Evolutionary conservation across 1,139 yeast species (phyloP).

Genomic region (Saccharomycopsis phalli): DNA sequence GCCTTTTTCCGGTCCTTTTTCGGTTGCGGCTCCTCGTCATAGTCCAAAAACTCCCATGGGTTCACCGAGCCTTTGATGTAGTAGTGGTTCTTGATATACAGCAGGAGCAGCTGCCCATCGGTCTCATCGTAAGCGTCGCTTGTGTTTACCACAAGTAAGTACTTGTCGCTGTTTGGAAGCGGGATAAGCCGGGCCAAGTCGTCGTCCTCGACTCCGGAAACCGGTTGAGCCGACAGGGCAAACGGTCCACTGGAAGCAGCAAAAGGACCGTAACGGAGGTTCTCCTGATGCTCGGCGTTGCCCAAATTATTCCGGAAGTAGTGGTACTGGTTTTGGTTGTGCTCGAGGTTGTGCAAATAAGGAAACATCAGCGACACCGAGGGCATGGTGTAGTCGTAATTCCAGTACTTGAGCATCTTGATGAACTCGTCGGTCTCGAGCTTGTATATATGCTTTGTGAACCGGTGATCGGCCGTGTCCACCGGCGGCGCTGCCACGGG

Average conservation of each 20-base stretch:
- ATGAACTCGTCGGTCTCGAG: slow-evolving; percentile 19
- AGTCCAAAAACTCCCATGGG: slow-evolving; percentile 20
- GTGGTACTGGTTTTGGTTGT: slow-evolving; percentile 17
- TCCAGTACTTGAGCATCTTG: slow-evolving; percentile 20
- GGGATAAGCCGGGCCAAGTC: slow-evolving; percentile 14
- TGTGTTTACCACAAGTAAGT: slow-evolving; percentile 19
- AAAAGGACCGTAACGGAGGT: neutral
- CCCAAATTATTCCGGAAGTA: slow-evolving; percentile 14
- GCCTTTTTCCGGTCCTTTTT: slow-evolving; percentile 7
- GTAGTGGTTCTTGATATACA: slow-evolving; percentile 14
- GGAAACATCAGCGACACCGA: slow-evolving; percentile 15
- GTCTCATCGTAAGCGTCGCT: slow-evolving; percentile 17
- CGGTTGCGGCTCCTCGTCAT: slow-evolving; percentile 1
- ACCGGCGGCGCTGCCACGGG: neutral
- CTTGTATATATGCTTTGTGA: slow-evolving; percentile 12
- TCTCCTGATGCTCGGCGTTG: slow-evolving; percentile 7
- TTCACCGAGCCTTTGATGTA: slow-evolving; percentile 19
- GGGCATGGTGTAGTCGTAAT: slow-evolving; percentile 19
- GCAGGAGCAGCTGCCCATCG: slow-evolving; percentile 13
- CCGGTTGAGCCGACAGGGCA: neutral
- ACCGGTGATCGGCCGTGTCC: neutral
- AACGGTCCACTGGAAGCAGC: neutral
- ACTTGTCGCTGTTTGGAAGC: slow-evolving; percentile 18
- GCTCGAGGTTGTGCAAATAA: slow-evolving; percentile 19
- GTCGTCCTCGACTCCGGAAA: neutral